Percentiles rank a stretch among this genome's conserved stretches.
These are phyloP conservation scores for Fusarium dimerum DNA, from an alignment of 2,329 filamentous ascomycete genomes.

Conservation along the genomic window DNA sequence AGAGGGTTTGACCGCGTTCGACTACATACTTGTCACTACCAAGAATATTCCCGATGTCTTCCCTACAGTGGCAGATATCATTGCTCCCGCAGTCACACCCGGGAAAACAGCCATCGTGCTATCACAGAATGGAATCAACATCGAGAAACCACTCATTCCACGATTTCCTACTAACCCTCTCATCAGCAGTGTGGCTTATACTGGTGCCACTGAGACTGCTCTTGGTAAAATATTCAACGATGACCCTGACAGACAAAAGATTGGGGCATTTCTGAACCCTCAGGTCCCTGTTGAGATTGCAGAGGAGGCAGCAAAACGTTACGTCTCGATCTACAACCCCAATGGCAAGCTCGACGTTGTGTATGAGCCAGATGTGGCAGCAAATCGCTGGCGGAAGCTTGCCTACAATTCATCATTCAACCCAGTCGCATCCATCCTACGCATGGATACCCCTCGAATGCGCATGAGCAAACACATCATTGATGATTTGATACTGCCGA, in stretches of 20 bases:
- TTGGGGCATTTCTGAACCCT: slow-evolving; percentile 51
- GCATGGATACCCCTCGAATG: slow-evolving; percentile 52
- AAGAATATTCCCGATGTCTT: slow-evolving; percentile 59
- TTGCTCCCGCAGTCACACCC: slow-evolving; percentile 52
- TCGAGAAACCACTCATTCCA: slow-evolving; percentile 54
- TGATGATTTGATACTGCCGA: slow-evolving; percentile 50
- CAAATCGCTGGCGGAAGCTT: slow-evolving; percentile 51
- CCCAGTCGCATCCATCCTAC: slow-evolving; percentile 51
- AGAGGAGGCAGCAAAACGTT: slow-evolving; percentile 39
- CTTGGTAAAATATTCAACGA: slow-evolving; percentile 54
- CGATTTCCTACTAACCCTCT: slow-evolving; percentile 53
- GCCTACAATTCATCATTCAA: slow-evolving; percentile 54
- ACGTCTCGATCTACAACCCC: slow-evolving; percentile 49
- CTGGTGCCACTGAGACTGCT: slow-evolving; percentile 49
- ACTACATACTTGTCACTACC: slow-evolving; percentile 58
- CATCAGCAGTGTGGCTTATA: slow-evolving; percentile 54
- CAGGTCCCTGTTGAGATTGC: slow-evolving; percentile 25
- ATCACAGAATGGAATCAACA: slow-evolving; percentile 65
- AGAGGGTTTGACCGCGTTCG: slow-evolving; percentile 39
- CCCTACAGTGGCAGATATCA: slow-evolving; percentile 49
- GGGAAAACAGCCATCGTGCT: slow-evolving; percentile 55
- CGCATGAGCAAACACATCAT: slow-evolving; percentile 46
- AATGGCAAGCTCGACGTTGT: slow-evolving; percentile 44
- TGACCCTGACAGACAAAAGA: slow-evolving; percentile 48
- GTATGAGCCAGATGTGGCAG: slow-evolving; percentile 44